A percentile compares a stretch with the other conserved stretches of the same genome.
These are phyloP conservation scores for Scytalidium lignicola DNA, from an alignment of 2,329 filamentous ascomycete genomes.

Conservation along the genomic window DNA sequence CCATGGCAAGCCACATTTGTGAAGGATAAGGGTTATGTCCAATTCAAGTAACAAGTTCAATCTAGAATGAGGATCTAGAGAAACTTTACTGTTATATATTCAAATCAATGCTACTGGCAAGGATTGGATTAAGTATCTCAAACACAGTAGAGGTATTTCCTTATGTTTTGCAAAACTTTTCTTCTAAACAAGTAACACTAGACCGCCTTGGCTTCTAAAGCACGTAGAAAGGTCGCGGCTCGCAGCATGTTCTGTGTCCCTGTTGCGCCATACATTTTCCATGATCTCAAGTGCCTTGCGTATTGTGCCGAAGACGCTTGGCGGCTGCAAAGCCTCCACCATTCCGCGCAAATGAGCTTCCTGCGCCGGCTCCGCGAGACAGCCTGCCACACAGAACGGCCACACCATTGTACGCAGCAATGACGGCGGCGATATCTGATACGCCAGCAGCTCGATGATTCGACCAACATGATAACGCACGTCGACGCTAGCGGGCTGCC, in stretches of 20 bases:
- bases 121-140: too few species aligned
- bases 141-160: too few species aligned
- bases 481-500: constrained; percentile 13
- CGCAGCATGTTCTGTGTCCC: constrained; percentile 7
- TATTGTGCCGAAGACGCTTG: constrained; percentile 27
- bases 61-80: too few species aligned
- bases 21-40: constrained; percentile 17
- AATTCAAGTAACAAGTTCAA: too few species aligned
- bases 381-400: constrained; percentile 20
- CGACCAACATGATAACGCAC: constrained; percentile 12
- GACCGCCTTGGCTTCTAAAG: constrained; percentile 23
- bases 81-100: too few species aligned
- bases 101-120: too few species aligned
- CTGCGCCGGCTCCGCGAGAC: constrained; percentile 13
- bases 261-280: constrained; percentile 17
- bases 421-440: constrained; percentile 10
- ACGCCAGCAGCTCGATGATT: constrained; percentile 11
- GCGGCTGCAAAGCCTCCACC: constrained; percentile 13
- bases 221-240: constrained; percentile 25
- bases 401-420: constrained; percentile 18
- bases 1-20: constrained; percentile 20
- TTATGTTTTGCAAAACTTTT: neutral
- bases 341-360: constrained; percentile 15
- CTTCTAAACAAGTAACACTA: constrained; percentile 26
- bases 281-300: constrained; percentile 20